Evolutionary conservation across 305 asterid genomes (phyloP).

Genomic region (Fraxinus xanthoxyloides): DNA sequence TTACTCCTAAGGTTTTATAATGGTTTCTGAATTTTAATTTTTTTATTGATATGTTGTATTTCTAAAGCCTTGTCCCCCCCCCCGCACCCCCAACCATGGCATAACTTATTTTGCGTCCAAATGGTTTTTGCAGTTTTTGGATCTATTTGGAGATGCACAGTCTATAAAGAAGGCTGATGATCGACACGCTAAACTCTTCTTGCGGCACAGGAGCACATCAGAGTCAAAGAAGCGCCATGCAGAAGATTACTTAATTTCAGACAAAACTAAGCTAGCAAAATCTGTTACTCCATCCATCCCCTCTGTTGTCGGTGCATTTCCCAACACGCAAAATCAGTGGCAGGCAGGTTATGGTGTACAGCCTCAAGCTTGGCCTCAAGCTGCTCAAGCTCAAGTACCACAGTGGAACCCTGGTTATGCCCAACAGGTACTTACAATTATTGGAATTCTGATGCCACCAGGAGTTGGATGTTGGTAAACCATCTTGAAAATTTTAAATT

Average conservation of each 20-base stretch:
- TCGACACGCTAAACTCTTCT: constrained; percentile 86
- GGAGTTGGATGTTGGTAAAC: neutral
- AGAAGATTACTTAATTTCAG: constrained; percentile 79
- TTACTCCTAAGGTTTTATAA: neutral
- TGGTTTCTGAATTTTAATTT: neutral
- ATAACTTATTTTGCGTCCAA: constrained; percentile 15
- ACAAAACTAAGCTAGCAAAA: constrained; percentile 68
- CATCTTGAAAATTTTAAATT: neutral
- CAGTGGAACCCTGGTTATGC: constrained; percentile 82
- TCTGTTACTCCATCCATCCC: constrained; percentile 54
- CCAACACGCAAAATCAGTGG: constrained; percentile 74
- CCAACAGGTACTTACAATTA: constrained; percentile 58
- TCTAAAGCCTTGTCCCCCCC: neutral
- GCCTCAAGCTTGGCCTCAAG: constrained; percentile 50
- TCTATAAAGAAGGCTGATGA: constrained; percentile 74
- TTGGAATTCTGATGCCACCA: neutral
- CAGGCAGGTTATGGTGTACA: constrained; percentile 77
- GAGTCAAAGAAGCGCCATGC: constrained; percentile 88
- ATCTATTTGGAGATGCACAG: constrained; percentile 80
- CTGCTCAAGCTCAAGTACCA: constrained; percentile 75
- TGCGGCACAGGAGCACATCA: constrained; percentile 65
- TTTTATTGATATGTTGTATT: neutral
- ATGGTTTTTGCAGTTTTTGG: constrained; percentile 72
- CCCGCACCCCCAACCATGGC: neutral
- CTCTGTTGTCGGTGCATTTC: constrained; percentile 68